phyloP scores from a whole-genome alignment of 371 early-diverging fungal genomes.

The Conidiobolus incongruus region DNA sequence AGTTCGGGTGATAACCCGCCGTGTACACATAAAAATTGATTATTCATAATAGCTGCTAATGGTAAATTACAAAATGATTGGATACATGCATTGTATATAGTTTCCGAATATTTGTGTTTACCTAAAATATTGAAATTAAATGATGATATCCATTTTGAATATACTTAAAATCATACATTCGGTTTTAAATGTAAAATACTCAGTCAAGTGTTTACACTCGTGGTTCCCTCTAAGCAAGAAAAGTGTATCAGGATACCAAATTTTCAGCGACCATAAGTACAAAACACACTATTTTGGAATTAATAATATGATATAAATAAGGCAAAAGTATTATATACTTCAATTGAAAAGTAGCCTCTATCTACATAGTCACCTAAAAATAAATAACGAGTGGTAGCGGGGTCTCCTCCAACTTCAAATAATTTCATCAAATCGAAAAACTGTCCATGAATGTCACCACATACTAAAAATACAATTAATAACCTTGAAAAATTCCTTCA shows the following conservation, averaged over 20 bases:
- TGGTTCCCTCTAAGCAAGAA: constrained; percentile 95
- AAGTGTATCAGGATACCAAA: constrained; percentile 79
- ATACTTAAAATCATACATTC: constrained; percentile 77
- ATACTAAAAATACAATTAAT: constrained; percentile 25
- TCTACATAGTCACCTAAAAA: constrained; percentile 98
- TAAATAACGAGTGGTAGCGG: constrained; percentile 65
- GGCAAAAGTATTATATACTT: constrained; percentile 18
- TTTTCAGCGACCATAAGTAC: constrained; percentile 74
- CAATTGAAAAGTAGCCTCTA: constrained; percentile 84
- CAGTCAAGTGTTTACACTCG: constrained; percentile 93
- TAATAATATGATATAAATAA: not conserved
- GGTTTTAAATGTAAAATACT: constrained; percentile 91
- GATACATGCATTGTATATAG: constrained; percentile 74
- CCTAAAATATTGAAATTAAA: no score
- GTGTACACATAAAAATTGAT: constrained; percentile 94
- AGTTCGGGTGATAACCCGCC: constrained; percentile 95
- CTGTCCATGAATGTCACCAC: constrained; percentile 99
- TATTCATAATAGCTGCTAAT: constrained; percentile 88
- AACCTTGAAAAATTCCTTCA: not conserved
- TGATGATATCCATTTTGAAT: no score
- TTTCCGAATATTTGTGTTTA: constrained; percentile 84
- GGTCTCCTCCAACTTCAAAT: constrained; percentile 92
- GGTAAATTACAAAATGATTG: constrained; percentile 92
- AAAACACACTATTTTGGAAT: constrained; percentile 45
- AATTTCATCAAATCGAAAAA: constrained; percentile 96